These are phyloP conservation scores for Pterocarpus santalinus DNA, from an alignment of 306 rosid species.

Conservation along the genomic window DNA sequence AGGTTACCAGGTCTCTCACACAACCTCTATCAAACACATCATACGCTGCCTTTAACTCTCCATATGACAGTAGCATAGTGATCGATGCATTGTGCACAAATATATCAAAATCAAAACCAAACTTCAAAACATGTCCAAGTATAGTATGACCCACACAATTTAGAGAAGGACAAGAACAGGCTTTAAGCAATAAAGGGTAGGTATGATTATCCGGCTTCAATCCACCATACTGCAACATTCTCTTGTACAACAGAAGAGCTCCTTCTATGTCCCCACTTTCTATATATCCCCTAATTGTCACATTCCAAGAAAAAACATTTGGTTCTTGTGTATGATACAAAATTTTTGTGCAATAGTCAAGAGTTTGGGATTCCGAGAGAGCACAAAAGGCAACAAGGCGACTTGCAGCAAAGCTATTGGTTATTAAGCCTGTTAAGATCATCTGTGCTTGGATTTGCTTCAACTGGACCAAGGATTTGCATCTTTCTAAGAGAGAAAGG, in stretches of 20 bases:
- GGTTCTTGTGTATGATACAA: constrained; percentile 48
- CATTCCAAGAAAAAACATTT: constrained; percentile 82
- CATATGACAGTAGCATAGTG: constrained; percentile 66
- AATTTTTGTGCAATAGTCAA: constrained; percentile 64
- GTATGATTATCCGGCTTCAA: constrained; percentile 75
- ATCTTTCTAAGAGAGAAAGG: constrained; percentile 69
- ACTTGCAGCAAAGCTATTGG: constrained; percentile 66
- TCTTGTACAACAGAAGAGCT: constrained; percentile 62
- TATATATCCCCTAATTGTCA: constrained; percentile 66
- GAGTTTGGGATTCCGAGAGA: constrained; percentile 61
- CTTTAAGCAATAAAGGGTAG: constrained; percentile 71
- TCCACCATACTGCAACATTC: constrained; percentile 60
- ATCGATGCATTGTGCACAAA: constrained; percentile 77
- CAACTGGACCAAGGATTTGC: constrained; percentile 67
- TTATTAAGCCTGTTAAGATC: constrained; percentile 62
- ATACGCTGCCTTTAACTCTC: constrained; percentile 60
- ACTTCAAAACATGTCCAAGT: constrained; percentile 69
- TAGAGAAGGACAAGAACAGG: constrained; percentile 61
- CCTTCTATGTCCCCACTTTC: constrained; percentile 63
- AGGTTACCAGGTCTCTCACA: constrained; percentile 82
- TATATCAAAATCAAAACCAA: constrained; percentile 68
- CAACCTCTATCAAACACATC: constrained; percentile 67
- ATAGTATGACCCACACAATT: constrained; percentile 58
- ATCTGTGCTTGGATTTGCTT: constrained; percentile 83
- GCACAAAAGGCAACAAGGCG: constrained; percentile 85